These are phyloP conservation scores for Penicillium flavigenum DNA, from an alignment of 495 filamentous ascomycete species.

Conservation along the genomic window DNA sequence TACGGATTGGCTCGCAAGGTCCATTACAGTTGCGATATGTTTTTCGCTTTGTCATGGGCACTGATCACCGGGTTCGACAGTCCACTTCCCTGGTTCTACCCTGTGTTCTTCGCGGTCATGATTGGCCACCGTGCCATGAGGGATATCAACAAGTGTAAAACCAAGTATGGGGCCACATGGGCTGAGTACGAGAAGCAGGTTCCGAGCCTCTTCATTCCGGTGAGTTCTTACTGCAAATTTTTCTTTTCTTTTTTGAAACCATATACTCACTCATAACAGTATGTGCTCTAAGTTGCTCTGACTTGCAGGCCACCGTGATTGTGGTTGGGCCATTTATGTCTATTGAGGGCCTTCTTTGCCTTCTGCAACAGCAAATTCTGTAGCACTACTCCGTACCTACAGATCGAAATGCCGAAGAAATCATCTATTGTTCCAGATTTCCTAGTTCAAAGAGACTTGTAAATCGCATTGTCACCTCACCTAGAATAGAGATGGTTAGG, in stretches of 20 bases:
- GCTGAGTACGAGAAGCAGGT: constrained; percentile 77
- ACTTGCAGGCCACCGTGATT: neutral
- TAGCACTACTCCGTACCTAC: neutral
- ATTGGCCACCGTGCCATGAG: constrained; percentile 68
- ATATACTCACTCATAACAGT: constrained; percentile 2
- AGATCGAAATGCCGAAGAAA: neutral
- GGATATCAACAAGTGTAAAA: constrained; percentile 54
- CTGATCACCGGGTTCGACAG: constrained; percentile 60
- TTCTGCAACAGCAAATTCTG: neutral
- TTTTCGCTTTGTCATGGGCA: constrained; percentile 68
- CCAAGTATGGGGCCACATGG: constrained; percentile 85
- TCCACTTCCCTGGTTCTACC: constrained; percentile 8
- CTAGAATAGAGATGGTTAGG: too few species aligned
- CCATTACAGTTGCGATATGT: constrained; percentile 86
- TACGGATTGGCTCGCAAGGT: constrained; percentile 87
- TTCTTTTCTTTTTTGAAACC: too few species aligned
- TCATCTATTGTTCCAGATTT: neutral
- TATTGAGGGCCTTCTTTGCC: neutral
- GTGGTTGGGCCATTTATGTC: neutral
- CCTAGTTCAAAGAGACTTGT: neutral
- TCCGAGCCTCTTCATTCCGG: constrained; percentile 90
- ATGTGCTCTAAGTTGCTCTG: neutral
- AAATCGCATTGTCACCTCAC: neutral
- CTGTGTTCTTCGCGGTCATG: constrained; percentile 8
- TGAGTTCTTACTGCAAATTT: constrained; percentile 46